Percentiles rank a stretch among this genome's conserved stretches.
Conservation (phyloP, 352 stramenopile genomes). For the Phytophthora gonapodyides region DNA sequence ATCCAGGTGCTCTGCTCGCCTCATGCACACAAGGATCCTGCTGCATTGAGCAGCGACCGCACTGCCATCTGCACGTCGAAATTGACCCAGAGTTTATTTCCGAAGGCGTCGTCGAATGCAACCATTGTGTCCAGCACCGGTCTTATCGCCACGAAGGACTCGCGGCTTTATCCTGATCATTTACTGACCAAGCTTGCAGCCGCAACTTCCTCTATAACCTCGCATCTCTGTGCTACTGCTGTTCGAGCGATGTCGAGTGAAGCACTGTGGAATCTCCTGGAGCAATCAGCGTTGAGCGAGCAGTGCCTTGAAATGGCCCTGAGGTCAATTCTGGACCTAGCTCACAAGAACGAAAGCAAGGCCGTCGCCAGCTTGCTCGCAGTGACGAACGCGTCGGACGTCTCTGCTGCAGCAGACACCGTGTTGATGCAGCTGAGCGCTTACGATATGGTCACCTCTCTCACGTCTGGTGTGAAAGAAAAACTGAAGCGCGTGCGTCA, state of each 20-base stretch:
- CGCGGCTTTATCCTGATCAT: slow-evolving; percentile 65
- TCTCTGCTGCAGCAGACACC: slow-evolving; percentile 25
- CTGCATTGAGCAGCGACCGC: slow-evolving; percentile 10
- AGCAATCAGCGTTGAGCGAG: slow-evolving; percentile 49
- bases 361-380: slow-evolving; percentile 38
- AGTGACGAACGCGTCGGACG: slow-evolving; percentile 32
- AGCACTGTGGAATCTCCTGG: slow-evolving; percentile 60
- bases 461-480: slow-evolving; percentile 21
- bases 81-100: slow-evolving; percentile 69
- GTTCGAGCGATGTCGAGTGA: slow-evolving; percentile 63
- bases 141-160: slow-evolving; percentile 78
- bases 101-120: slow-evolving; percentile 48
- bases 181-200: slow-evolving; percentile 69
- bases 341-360: slow-evolving; percentile 52
- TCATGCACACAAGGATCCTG: slow-evolving; percentile 38
- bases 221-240: slow-evolving; percentile 55
- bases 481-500: slow-evolving; percentile 31
- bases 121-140: slow-evolving; percentile 68
- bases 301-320: slow-evolving; percentile 49
- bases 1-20: slow-evolving; percentile 70
- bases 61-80: slow-evolving; percentile 34
- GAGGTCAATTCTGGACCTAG: slow-evolving; percentile 30
- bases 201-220: slow-evolving; percentile 43
- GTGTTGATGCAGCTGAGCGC: slow-evolving; percentile 38
- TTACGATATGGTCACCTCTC: slow-evolving; percentile 17